These are phyloP conservation scores for Aurinia saxatilis DNA, from an alignment of 345 rosid species.

Conservation along the genomic window DNA sequence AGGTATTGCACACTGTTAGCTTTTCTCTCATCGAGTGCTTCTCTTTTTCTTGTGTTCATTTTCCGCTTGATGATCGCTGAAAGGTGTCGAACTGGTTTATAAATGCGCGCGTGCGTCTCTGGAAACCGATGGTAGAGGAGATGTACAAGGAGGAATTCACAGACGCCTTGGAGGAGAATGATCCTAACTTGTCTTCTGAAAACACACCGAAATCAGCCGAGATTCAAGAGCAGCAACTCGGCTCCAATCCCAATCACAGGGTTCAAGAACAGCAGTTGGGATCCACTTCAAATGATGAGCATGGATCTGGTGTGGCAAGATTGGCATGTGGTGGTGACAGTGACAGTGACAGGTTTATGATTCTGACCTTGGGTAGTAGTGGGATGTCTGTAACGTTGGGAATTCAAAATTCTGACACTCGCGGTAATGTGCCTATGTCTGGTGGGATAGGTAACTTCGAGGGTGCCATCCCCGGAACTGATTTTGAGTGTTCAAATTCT, in stretches of 20 bases:
- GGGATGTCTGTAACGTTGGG: slow-evolving; percentile 83
- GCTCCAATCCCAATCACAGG: slow-evolving; percentile 29
- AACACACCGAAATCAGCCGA: slow-evolving; percentile 41
- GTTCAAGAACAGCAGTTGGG: slow-evolving; percentile 35
- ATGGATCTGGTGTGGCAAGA: too few relatives aligned
- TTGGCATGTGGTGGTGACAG: too few relatives aligned
- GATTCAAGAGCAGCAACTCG: slow-evolving; percentile 35
- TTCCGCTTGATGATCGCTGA: background rate
- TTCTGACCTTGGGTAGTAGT: slow-evolving; percentile 26
- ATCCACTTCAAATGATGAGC: slow-evolving; percentile 29
- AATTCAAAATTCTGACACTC: slow-evolving; percentile 62
- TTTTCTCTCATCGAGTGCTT: background rate
- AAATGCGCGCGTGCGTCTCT: slow-evolving; percentile 94
- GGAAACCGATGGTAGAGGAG: slow-evolving; percentile 99
- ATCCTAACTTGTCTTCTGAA: slow-evolving; percentile 68
- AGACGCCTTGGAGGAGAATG: slow-evolving; percentile 49
- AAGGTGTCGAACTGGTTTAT: slow-evolving; percentile 99
- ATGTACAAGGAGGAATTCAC: slow-evolving; percentile 97
- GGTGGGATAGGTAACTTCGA: slow-evolving; percentile 35
- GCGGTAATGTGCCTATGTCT: slow-evolving; percentile 42
- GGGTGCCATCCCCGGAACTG: slow-evolving; percentile 33
- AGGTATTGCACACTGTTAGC: slow-evolving; percentile 38
- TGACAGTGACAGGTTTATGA: too few relatives aligned
- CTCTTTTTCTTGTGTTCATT: too few relatives aligned
- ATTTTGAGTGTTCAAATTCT: slow-evolving; percentile 50